Evolutionary conservation across 257 asterid species (phyloP), one percentile per base, ranked within the genome.

Genomic region (Echites panduratus): DNA sequence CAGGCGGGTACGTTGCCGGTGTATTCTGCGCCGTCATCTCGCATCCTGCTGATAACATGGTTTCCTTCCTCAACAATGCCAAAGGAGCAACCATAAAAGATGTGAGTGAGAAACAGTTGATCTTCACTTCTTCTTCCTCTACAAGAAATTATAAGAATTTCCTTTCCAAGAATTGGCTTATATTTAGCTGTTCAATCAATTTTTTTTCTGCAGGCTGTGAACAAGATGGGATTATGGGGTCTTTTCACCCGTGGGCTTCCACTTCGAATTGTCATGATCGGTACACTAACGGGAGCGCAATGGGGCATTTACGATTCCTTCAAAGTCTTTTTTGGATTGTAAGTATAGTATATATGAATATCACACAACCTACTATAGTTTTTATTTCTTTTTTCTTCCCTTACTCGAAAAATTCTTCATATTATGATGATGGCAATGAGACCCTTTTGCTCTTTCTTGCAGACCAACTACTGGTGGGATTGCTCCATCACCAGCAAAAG

Each of bases 381-480:
- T 41, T 41, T 41, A 41, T 41, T 4, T 7, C 0, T 41, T 41
- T 41, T 41, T 7, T 41, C 7, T 41, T 41, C 9, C 9, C 5
- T 5, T 41, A 2, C 7, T 7, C 5, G 7, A 7, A 41, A 41
- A 41, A 35, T 0, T n/a, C 9, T 69, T 20, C 4, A 26, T 20
- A 69, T 43, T 41, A 57, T 2, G 56, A 64, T 17, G 38, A 32
- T 19, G 12, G 47, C 74, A 62, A n/a, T 61, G 48, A n/a, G 49
- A 32, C 45, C 6, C 20, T 73, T 43, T 58, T 73, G 38, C 73
- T 77, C 1, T 63, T 56, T 32, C n/a, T 78, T 77, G 74, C 87
- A 91, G 97, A 82, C 96, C 97, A 50, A 91, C 97, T 16, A 89
- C 97, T 11, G 97, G 96, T 65, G 96, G 90, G 81, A 88, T 85